phyloP scores from a whole-genome alignment of 768 basidiomycete species.

The Suillus spraguei region DNA sequence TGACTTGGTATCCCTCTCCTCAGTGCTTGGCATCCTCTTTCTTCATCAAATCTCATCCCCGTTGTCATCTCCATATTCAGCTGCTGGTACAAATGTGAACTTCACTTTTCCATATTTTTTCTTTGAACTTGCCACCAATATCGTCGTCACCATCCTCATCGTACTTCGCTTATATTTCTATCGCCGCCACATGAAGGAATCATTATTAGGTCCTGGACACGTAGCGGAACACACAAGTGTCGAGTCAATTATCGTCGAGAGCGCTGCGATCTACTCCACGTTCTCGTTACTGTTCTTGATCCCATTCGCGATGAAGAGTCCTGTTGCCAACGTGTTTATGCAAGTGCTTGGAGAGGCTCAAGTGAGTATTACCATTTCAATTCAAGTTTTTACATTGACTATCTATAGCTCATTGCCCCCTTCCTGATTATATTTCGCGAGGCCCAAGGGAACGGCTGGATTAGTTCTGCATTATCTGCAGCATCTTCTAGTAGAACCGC shows the following conservation, averaged over 20 bases:
- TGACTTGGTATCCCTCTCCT: background rate
- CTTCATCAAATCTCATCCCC: slow-evolving; percentile 29
- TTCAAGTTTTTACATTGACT: background rate
- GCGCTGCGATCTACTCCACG: slow-evolving; percentile 30
- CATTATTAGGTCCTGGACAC: slow-evolving; percentile 25
- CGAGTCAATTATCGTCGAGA: slow-evolving; percentile 29
- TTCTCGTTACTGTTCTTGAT: slow-evolving; percentile 30
- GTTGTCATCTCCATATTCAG: slow-evolving; percentile 28
- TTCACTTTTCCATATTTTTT: slow-evolving; percentile 32
- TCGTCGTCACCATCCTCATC: slow-evolving; percentile 28
- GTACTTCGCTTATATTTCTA: slow-evolving; percentile 29
- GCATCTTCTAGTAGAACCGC: slow-evolving; percentile 8
- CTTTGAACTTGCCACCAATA: slow-evolving; percentile 29
- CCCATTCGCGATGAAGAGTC: slow-evolving; percentile 25
- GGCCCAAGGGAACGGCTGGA: slow-evolving; percentile 39
- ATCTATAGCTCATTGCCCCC: slow-evolving; percentile 37
- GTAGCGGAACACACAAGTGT: slow-evolving; percentile 28
- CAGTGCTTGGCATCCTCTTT: slow-evolving; percentile 29
- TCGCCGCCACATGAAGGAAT: slow-evolving; percentile 21
- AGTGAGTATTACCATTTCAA: slow-evolving; percentile 18
- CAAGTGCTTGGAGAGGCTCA: slow-evolving; percentile 38
- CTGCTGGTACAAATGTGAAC: slow-evolving; percentile 17
- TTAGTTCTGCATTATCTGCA: slow-evolving; percentile 20
- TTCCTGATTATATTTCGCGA: slow-evolving; percentile 42
- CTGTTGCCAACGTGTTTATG: slow-evolving; percentile 35